Evolutionary conservation across 192 early-diverging fungal genomes (phyloP), one percentile per base, ranked within the genome.

Genomic region (Phlyctochytrium planicorne): DNA sequence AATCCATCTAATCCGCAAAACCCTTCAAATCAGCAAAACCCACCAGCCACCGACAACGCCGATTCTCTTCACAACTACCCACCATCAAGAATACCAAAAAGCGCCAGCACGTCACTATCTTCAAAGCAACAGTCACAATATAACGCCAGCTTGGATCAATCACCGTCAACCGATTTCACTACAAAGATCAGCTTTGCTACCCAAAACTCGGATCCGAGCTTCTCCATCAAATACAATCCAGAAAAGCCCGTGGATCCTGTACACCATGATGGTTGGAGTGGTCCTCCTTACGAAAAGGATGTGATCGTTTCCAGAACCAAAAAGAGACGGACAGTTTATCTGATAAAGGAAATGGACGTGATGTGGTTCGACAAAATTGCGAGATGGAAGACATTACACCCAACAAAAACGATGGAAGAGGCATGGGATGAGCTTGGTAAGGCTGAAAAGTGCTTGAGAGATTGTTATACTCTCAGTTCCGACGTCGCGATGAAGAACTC

Each of bases 371-470:
- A 71, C 35, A 27, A 33, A 16, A 60, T 71, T 14, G 69, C 69
- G 63, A 53, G 56, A 29, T 71, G 69, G 69, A 71, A 71, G 35
- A 65, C 30, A 0, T 3, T 20, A 24, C 29, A 56, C 1, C 16
- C 16, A 29, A 29, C 20, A 27, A 10, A 33, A 27, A 65, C 69
- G 10, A 1, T 57, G n/a, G 32, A 64, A 3, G 62, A 71, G 30
- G 69, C 69, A 1, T 71, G 69, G 69, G 34, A 65, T 40, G 16
- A 65, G 3, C n/a, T n/a, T n/a, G n/a, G n/a, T n/a, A n/a, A 47
- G 2, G 6, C 14, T 6, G 55, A 14, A 30, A 10, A 57, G 23
- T 57, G 30, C 4, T 16, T 24, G 0, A 0, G 25, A n/a, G 25
- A n/a, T n/a, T 57, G 6, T 29, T 29, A 57, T 30, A 10, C 30